A percentile compares a stretch with the other conserved stretches of the same genome.
These are phyloP conservation scores for Citrus unshiu DNA, from an alignment of 345 rosid genomes.

Conservation along the genomic window DNA sequence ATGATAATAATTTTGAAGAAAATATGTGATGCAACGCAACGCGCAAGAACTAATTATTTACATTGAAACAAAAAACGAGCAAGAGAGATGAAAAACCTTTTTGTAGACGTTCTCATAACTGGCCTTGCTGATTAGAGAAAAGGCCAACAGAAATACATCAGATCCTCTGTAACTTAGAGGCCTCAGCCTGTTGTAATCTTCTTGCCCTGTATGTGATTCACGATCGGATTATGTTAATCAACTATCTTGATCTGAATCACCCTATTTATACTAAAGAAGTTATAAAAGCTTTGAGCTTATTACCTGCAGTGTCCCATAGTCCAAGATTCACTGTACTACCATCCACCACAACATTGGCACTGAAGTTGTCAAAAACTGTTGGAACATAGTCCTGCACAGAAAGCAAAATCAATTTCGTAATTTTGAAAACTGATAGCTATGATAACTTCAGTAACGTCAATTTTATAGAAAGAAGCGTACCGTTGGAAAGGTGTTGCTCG, in stretches of 20 bases:
- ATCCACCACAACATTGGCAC: constrained; percentile 65
- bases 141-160: constrained; percentile 76
- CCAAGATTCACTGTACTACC: constrained; percentile 58
- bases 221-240: not conserved
- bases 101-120: constrained; percentile 75
- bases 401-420: not conserved
- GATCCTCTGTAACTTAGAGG: constrained; percentile 89
- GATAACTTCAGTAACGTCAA: not conserved
- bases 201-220: constrained; percentile 50
- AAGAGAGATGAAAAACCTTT: constrained; percentile 37
- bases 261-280: not conserved
- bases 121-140: constrained; percentile 75
- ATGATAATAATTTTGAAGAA: not conserved
- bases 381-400: constrained; percentile 53
- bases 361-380: constrained; percentile 62
- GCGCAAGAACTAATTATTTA: not conserved
- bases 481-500: constrained; percentile 76
- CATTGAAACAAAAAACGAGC: not conserved
- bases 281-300: not conserved
- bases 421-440: not conserved
- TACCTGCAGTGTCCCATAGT: constrained; percentile 62
- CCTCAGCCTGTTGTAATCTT: constrained; percentile 78
- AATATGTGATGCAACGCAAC: not conserved
- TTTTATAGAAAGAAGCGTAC: constrained; percentile 19
- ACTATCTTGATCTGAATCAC: not conserved